These are phyloP conservation scores for Cryptosporidium tyzzeri DNA, from an alignment of 169 alveolate genomes.

Conservation along the genomic window DNA sequence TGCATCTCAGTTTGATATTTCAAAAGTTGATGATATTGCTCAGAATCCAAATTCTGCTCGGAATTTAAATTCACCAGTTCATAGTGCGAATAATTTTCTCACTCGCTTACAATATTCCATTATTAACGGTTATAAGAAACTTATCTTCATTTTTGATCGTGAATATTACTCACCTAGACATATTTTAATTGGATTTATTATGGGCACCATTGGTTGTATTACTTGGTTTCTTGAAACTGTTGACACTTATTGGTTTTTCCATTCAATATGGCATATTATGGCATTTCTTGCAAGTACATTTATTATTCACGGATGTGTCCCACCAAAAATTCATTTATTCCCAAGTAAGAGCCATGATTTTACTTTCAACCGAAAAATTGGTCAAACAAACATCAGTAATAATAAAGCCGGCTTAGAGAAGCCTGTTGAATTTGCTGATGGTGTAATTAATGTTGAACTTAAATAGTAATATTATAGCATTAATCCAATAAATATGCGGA, in stretches of 20 bases:
- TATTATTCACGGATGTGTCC: slow-evolving; percentile 48
- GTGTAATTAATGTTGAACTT: slow-evolving; percentile 6
- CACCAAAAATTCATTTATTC: background rate
- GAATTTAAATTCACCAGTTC: background rate
- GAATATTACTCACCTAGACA: slow-evolving; percentile 57
- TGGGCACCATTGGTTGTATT: slow-evolving; percentile 49
- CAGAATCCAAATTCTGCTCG: background rate
- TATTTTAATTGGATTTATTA: slow-evolving; percentile 34
- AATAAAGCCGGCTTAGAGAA: background rate
- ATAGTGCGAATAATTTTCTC: background rate
- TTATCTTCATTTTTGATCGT: slow-evolving; percentile 28
- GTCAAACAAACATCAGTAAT: background rate
- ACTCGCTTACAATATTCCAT: background rate
- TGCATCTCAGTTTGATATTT: slow-evolving; percentile 3
- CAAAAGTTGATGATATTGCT: slow-evolving; percentile 10
- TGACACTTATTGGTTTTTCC: slow-evolving; percentile 67
- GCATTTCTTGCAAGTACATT: slow-evolving; percentile 68
- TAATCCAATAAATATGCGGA: background rate
- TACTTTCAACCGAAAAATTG: background rate
- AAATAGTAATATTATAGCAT: background rate
- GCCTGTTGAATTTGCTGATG: background rate
- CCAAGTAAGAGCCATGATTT: background rate
- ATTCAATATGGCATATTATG: slow-evolving; percentile 66
- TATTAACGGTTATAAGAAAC: background rate
- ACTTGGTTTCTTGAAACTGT: slow-evolving; percentile 75